These are phyloP conservation scores for Lathyrus oleraceus DNA, from an alignment of 306 rosid species.

Conservation along the genomic window DNA sequence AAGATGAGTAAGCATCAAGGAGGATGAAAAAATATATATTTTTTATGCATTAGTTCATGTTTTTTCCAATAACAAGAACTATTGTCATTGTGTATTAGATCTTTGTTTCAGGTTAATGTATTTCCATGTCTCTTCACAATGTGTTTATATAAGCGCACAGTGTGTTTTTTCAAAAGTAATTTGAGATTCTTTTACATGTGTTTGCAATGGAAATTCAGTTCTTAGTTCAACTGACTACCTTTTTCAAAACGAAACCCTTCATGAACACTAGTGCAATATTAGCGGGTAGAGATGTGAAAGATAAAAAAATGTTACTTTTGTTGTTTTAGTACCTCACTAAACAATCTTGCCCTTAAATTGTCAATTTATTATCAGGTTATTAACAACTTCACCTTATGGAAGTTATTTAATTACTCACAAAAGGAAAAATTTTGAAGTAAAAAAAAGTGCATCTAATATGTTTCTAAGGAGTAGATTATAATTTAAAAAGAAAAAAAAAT, in stretches of 20 bases:
- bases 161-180: slow-evolving; percentile 1
- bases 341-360: too few relatives aligned
- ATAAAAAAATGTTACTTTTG: too few relatives aligned
- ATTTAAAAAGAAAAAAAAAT: too few relatives aligned
- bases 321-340: too few relatives aligned
- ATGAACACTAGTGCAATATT: too few relatives aligned
- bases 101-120: neutral
- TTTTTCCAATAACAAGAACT: slow-evolving; percentile 1
- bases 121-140: neutral
- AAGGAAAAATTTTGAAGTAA: too few relatives aligned
- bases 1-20: neutral
- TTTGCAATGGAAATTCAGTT: slow-evolving; percentile 4
- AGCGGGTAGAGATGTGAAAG: too few relatives aligned
- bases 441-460: too few relatives aligned
- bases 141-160: neutral
- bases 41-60: slow-evolving; percentile 7
- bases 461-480: too few relatives aligned
- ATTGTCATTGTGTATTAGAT: neutral
- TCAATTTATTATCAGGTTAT: too few relatives aligned
- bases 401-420: too few relatives aligned
- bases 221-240: neutral
- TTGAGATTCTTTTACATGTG: neutral
- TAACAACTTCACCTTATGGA: too few relatives aligned
- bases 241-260: neutral
- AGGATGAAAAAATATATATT: slow-evolving; percentile 9